Base-by-base conservation (phyloP, 2,329 filamentous ascomycete genomes). In the Exophiala viscosa region DNA sequence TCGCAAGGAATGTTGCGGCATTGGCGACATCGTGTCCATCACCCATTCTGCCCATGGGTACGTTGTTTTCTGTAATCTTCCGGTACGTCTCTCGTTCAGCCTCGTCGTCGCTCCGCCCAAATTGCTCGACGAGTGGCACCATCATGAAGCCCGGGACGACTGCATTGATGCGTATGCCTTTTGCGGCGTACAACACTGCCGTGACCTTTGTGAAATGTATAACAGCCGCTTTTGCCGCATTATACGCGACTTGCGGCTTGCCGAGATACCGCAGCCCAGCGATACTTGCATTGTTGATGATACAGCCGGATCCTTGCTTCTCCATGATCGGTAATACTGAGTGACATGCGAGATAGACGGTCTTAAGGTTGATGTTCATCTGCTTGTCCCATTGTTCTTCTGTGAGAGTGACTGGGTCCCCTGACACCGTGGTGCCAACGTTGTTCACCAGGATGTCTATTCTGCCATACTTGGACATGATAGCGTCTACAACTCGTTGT, bases 401-500 rank as follows among this genome's bases (percentile, higher is more conserved):
- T 0, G 52, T 46, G 66, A 80, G 73, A 0, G 57, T 65, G 0
- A 71, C 76, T 3, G 77, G 72, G 17, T 69, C 68, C 0, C 78
- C 77, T 0, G 71, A 71, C 49, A 81, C 77, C 0, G 73, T 76
- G 49, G 73, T 73, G 2, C 80, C 81, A 2, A 82, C 80, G 45
- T 82, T 82, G 54, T 81, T 80, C 10, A 83, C 64, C 0, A 83
- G 66, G 13, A 83, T 76, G 53, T 83, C 80, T 47, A 82, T 75
- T 6, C 76, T 70, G 9, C 79, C 77, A 52, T 80, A 74, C 43
- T 75, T 76, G 0, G 68, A 60, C n/a, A 79, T 60, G 33, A 76
- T 79, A 0, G 74, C 72, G 17, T 76, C 71, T 9, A 83, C 72
- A 0, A 81, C 72, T 0, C 64, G 63, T 56, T 78, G 74, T 64